Percentiles rank a stretch among this genome's conserved stretches.
Evolutionary conservation across 768 basidiomycete genomes (phyloP).

Genomic region (Fistulinella prunicolor): DNA sequence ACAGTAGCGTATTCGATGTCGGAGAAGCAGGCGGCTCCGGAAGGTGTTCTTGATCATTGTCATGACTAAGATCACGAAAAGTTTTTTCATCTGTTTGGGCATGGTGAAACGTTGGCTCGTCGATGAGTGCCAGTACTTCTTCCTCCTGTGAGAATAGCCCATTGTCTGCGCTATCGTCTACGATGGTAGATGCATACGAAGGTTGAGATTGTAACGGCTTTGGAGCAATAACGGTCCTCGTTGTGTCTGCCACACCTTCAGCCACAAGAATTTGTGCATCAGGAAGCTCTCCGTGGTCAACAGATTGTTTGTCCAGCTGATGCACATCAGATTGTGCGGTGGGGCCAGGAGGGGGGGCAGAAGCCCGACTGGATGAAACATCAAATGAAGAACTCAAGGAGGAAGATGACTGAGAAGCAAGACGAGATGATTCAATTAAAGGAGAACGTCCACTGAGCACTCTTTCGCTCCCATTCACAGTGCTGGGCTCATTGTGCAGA

Average conservation of each 20-base stretch:
- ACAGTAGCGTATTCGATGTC: slow-evolving; percentile 45
- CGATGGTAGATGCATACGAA: slow-evolving; percentile 52
- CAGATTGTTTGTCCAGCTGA: slow-evolving; percentile 44
- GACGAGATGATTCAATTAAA: slow-evolving; percentile 31
- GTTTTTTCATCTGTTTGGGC: slow-evolving; percentile 16
- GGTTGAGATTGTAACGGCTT: slow-evolving; percentile 41
- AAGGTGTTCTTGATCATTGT: slow-evolving; percentile 43
- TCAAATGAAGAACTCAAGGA: slow-evolving; percentile 34
- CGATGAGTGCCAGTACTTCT: slow-evolving; percentile 13
- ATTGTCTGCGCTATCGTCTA: slow-evolving; percentile 42
- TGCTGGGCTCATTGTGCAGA: slow-evolving; percentile 8
- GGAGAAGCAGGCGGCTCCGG: slow-evolving; percentile 62
- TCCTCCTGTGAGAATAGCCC: slow-evolving; percentile 29
- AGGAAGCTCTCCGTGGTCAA: slow-evolving; percentile 46
- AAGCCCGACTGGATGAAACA: slow-evolving; percentile 49
- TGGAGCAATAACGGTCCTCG: slow-evolving; percentile 8
- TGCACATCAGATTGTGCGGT: slow-evolving; percentile 34
- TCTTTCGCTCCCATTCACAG: slow-evolving; percentile 21
- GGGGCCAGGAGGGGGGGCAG: slow-evolving; percentile 27
- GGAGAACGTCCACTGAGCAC: slow-evolving; percentile 18
- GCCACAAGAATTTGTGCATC: slow-evolving; percentile 40
- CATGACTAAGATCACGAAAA: slow-evolving; percentile 11
- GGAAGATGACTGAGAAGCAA: slow-evolving; percentile 31
- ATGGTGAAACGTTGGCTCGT: slow-evolving; percentile 22
- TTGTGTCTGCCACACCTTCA: neutral